Evolutionary conservation across 2,329 filamentous ascomycete species (phyloP), one percentile per base, ranked within the genome.

Genomic region (Cordyceps farinosa): DNA sequence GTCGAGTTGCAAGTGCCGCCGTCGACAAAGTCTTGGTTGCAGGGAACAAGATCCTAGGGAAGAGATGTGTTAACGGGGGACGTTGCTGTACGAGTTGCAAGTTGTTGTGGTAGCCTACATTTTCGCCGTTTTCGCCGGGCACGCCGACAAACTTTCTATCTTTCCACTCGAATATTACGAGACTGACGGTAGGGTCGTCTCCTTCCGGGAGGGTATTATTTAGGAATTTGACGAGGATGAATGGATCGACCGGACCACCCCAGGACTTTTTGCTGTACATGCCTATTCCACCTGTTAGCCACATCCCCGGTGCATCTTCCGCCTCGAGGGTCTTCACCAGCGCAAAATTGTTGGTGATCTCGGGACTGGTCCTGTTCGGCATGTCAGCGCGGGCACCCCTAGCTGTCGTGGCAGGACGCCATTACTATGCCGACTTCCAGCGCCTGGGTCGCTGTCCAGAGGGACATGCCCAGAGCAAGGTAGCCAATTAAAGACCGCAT

Each of bases 91-190:
- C 3, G 22, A 59, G 51, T 52, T 65, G 56, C 54, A 22, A 30
- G 17, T 29, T 30, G 27, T 29, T 27, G 22, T 55, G 51, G 3
- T 48, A 64, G 67, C 77, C 69, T 81, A 89, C 86, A 71, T 83
- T 80, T 54, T 78, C 74, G 40, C 82, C 78, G 59, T 83, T 82
- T 17, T 82, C 76, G 34, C 81, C 80, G 57, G 83, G 82, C 64
- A 90, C 83, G 50, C 94, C 93, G 67, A 99, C 87, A 62, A 94
- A 81, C 58, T 86, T 78, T 73, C 90, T 87, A 73, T 99, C 95
- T 68, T 84, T 87, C 91, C 93, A 99, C 77, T 99, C 94, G 75
- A 97, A 99, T 67, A 99, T 89, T 59, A 97, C 82, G 69, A 97
- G 78, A 75, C 92, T 96, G 67, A 92, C 89, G 50, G 91, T 81